Evolutionary conservation across 768 basidiomycete genomes (phyloP).

Genomic region (Phaeotremella fagi): DNA sequence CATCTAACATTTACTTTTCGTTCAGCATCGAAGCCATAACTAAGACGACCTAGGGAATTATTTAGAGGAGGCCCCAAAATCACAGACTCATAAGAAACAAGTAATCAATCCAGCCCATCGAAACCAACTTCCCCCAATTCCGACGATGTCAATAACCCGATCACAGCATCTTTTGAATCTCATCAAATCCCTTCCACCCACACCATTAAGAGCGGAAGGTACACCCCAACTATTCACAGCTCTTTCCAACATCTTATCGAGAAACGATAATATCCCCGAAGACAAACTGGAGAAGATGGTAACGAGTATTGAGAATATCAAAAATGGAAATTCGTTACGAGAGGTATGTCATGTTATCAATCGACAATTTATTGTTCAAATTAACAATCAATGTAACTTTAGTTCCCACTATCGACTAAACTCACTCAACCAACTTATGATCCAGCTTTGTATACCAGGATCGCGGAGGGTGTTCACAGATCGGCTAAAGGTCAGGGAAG

Average conservation of each 20-base stretch:
- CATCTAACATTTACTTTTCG: too few relatives aligned
- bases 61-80: too few relatives aligned
- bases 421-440: slow-evolving; percentile 41
- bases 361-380: neutral
- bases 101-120: too few relatives aligned
- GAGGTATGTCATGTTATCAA: neutral
- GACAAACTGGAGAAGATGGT: slow-evolving; percentile 17
- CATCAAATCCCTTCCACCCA: slow-evolving; percentile 36
- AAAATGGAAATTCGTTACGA: slow-evolving; percentile 1
- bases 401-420: slow-evolving; percentile 35
- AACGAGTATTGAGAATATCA: slow-evolving; percentile 13
- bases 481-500: slow-evolving; percentile 35
- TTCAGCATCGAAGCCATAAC: too few relatives aligned
- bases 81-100: too few relatives aligned
- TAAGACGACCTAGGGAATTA: too few relatives aligned
- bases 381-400: neutral
- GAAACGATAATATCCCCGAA: slow-evolving; percentile 12
- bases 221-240: slow-evolving; percentile 39
- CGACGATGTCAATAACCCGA: neutral
- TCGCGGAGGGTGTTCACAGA: slow-evolving; percentile 38
- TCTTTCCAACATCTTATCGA: slow-evolving; percentile 29
- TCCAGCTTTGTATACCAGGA: slow-evolving; percentile 39
- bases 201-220: slow-evolving; percentile 31
- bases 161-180: slow-evolving; percentile 23
- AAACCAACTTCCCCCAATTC: too few relatives aligned